Conservation (phyloP, 768 basidiomycete species). For the Xerocomellus intermedius region DNA sequence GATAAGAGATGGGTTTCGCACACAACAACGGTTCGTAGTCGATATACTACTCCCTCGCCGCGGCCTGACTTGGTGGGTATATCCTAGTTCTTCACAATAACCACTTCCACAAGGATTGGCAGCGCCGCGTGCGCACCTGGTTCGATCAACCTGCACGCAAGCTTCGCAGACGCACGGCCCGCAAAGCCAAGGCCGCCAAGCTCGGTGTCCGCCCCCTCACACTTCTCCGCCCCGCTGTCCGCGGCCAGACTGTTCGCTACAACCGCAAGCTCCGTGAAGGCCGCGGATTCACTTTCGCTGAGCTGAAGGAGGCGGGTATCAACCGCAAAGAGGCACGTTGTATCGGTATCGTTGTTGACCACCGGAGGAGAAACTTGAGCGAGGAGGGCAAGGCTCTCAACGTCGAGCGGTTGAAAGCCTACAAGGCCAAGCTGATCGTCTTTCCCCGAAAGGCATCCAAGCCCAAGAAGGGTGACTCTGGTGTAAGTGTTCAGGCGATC, state of each 20-base stretch:
- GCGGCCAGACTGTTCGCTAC: constrained; percentile 95
- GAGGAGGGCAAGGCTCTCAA: constrained; percentile 97
- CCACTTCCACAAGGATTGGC: constrained; percentile 99
- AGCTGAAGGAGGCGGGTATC: constrained; percentile 95
- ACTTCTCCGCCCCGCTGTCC: constrained; percentile 95
- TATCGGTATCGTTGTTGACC: constrained; percentile 94
- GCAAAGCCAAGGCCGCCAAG: constrained; percentile 85
- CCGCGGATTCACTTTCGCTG: constrained; percentile 91
- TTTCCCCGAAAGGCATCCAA: constrained; percentile 96
- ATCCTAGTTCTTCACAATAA: constrained; percentile 80
- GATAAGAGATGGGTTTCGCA: constrained; percentile 37
- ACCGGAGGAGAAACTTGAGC: constrained; percentile 92
- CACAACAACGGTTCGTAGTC: constrained; percentile 34
- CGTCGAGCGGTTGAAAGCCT: constrained; percentile 89
- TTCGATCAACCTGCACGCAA: constrained; percentile 99
- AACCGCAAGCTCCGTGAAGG: constrained; percentile 97
- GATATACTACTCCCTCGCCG: constrained; percentile 27
- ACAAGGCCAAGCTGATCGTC: constrained; percentile 90
- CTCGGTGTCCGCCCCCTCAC: constrained; percentile 91
- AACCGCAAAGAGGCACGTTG: constrained; percentile 90
- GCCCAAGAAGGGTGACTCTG: constrained; percentile 93
- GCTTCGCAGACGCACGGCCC: constrained; percentile 89
- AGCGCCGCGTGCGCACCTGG: constrained; percentile 94
- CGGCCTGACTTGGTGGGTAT: constrained; percentile 10
- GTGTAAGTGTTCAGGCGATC: constrained; percentile 49